Evolutionary conservation across 306 rosid species (phyloP).

Genomic region (Luffa acutangula): DNA sequence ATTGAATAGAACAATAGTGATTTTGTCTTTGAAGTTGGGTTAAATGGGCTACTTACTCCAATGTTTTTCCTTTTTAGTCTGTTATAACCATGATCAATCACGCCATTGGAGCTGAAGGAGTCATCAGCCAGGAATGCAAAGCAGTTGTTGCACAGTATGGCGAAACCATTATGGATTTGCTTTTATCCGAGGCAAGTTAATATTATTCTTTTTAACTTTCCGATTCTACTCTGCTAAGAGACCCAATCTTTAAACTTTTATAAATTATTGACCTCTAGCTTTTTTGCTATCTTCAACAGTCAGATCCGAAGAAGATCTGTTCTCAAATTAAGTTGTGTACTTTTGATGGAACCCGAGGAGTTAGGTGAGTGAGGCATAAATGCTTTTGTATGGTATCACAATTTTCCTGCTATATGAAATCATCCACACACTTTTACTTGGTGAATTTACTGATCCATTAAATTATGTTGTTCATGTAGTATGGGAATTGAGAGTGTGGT

Average conservation of each 20-base stretch:
- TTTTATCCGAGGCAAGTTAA: slow-evolving; percentile 43
- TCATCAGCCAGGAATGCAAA: slow-evolving; percentile 74
- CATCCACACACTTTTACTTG: neutral
- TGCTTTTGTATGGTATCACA: neutral
- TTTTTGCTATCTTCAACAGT: slow-evolving; percentile 24
- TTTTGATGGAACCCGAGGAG: slow-evolving; percentile 69
- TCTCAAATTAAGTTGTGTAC: slow-evolving; percentile 76
- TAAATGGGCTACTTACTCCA: neutral
- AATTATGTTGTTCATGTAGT: slow-evolving; percentile 20
- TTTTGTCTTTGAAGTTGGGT: neutral
- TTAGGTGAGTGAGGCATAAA: slow-evolving; percentile 45
- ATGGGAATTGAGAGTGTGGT: slow-evolving; percentile 79
- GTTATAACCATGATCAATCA: slow-evolving; percentile 72
- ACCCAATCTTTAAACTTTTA: neutral
- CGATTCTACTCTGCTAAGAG: neutral
- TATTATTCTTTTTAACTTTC: neutral
- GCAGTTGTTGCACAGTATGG: slow-evolving; percentile 75
- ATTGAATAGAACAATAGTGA: neutral
- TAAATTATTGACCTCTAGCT: neutral
- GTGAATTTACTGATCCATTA: neutral
- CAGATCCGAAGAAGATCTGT: slow-evolving; percentile 61
- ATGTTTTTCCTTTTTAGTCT: slow-evolving; percentile 25
- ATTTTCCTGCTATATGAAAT: neutral
- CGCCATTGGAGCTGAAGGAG: slow-evolving; percentile 83
- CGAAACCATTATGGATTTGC: slow-evolving; percentile 57